phyloP scores from a whole-genome alignment of 179 eudicot genomes.

The Monotropa hypopitys region DNA sequence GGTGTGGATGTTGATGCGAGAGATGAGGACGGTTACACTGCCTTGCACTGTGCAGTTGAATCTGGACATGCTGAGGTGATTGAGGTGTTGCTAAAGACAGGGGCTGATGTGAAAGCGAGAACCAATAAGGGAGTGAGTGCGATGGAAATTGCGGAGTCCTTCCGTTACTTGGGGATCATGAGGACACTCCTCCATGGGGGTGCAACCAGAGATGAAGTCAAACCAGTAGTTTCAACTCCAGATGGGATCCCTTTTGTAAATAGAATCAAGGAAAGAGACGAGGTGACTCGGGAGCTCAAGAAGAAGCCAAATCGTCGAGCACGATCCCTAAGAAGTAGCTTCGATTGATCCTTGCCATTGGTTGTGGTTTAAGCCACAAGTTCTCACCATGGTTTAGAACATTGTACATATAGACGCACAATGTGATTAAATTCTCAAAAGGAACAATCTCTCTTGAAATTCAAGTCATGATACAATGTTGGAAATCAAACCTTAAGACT shows the following conservation, averaged over 20 bases:
- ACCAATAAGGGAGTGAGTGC: slow-evolving; percentile 29
- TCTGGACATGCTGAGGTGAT: slow-evolving; percentile 32
- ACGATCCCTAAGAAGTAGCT: slow-evolving; percentile 13
- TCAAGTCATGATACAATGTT: no score
- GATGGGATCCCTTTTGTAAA: not conserved
- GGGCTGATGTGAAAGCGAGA: slow-evolving; percentile 27
- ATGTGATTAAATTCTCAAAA: not conserved
- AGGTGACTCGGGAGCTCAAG: slow-evolving; percentile 7
- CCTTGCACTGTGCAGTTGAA: slow-evolving; percentile 43
- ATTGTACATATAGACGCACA: not conserved
- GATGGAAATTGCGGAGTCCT: slow-evolving; percentile 27
- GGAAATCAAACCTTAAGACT: no score
- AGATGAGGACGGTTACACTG: slow-evolving; percentile 38
- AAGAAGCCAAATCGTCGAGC: slow-evolving; percentile 14
- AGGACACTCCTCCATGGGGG: slow-evolving; percentile 25
- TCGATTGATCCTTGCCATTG: slow-evolving; percentile 17
- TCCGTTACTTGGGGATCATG: slow-evolving; percentile 28
- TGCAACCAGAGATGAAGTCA: slow-evolving; percentile 13
- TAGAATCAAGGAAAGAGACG: slow-evolving; percentile 6
- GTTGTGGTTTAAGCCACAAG: slow-evolving; percentile 10
- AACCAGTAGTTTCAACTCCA: not conserved
- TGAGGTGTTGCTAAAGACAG: slow-evolving; percentile 35
- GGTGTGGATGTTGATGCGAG: slow-evolving; percentile 26
- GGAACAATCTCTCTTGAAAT: not conserved
- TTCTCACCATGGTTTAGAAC: not conserved